Evolutionary conservation across 768 basidiomycete genomes (phyloP), one percentile per base, ranked within the genome.

Genomic region (Nidularia sp.): DNA sequence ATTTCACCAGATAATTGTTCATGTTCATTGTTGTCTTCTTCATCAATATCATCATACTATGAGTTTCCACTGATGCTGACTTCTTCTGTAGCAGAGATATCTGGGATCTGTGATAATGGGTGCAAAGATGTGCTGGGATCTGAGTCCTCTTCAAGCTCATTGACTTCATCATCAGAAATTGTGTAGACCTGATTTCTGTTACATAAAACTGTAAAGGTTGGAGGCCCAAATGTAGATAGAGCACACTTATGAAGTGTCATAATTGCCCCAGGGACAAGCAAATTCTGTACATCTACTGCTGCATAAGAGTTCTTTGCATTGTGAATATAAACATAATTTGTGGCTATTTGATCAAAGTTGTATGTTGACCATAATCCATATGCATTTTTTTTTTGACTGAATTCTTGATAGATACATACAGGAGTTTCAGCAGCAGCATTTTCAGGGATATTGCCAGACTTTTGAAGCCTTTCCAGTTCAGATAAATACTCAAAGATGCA

Each of bases 181-280:
- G n/a, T 7, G 36, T 39, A 7, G 36, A 39, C 7, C 36, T 57
- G 57, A 13, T 49, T 54, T 2, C 39, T 44, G 1, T 50, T 33
- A 35, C 56, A 57, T 13, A 61, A 53, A 8, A 62, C 5, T 0
- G 43, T 12, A 25, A 62, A 62, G 31, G 58, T 50, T 5, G 45
- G 3, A 34, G 15, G 10, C 3, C 61, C 61, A 56, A 62, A 61
- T 7, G 42, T 47, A 3, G 47, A 33, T 3, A 62, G 51, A 5
- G 55, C 8, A 2, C 44, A 47, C 15, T 60, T 56, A 9, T 39
- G 5, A 34, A 60, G 61, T 5, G 54, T 53, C 1, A 50, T 47
- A 0, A 63, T 39, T 0, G 62, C 60, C 6, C 53, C 60, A 39
- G 62, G 62, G 1, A 59, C 51, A 2, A 51, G n/a, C n/a, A 61